Evolutionary conservation across 2,329 filamentous ascomycete species (phyloP), one percentile per base, ranked within the genome.

Genomic region (Clonostachys rosea): DNA sequence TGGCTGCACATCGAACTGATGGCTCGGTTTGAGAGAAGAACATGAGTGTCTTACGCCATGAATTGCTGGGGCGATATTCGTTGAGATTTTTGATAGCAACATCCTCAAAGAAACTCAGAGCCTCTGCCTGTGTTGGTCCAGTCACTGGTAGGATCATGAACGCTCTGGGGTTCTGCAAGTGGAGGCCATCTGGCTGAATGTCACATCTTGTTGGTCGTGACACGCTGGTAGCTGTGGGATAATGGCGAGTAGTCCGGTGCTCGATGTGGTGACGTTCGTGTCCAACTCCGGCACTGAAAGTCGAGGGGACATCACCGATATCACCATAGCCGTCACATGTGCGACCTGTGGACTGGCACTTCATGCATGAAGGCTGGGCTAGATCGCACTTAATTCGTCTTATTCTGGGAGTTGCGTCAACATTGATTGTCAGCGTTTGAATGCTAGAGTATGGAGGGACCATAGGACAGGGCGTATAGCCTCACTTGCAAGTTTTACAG

Each of bases 401-500:
- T 55, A 65, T 67, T 49, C 66, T 68, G 33, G 41, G 44, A 30
- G 40, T 39, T 34, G 30, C 46, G 30, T 24, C 16, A 47, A 44
- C n/a, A 30, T 30, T 30, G 8, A 30, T 3, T 40, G 48, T 57
- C 36, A 55, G 52, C 49, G 49, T 35, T 33, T 37, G 34, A 47
- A 33, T 47, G 5, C 44, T 51, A 47, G 34, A 7, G n/a, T n/a
- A n/a, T n/a, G n/a, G n/a, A n/a, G n/a, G n/a, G 7, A 24, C 20
- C 20, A 24, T 24, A 14, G 6, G 36, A 14, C 11, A 20, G 16
- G 14, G 44, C 50, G 46, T 44, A 45, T 47, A 52, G 43, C 59
- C 65, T 63, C 47, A 68, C 65, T 69, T 68, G 65, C 65, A 68
- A 40, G 65, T 68, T 52, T 63, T 67, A 52, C 65, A 69, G 43